Percentiles rank a stretch among this genome's conserved stretches.
These are phyloP conservation scores for Backusella mclennaniae DNA, from an alignment of 192 early-diverging fungal genomes.

Conservation along the genomic window DNA sequence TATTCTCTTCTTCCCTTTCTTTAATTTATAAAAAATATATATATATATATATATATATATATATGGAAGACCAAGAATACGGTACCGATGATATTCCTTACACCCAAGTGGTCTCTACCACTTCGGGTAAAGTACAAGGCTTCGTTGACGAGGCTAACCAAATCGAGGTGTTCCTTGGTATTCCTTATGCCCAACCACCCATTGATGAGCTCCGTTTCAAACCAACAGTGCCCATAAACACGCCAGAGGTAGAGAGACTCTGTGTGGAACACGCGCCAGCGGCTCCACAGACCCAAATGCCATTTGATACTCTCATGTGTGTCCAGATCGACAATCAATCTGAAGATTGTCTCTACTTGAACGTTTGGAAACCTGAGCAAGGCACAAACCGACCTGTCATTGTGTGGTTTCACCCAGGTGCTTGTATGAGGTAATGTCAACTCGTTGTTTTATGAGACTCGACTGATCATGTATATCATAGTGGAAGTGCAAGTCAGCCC, in stretches of 20 bases:
- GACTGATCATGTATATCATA: neutral
- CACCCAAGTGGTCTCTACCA: neutral
- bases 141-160: conserved; percentile 22
- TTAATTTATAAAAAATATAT: neutral
- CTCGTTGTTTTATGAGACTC: no score
- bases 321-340: conserved; percentile 29
- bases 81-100: neutral
- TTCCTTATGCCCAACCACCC: conserved; percentile 50
- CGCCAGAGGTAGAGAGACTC: neutral
- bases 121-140: conserved; percentile 11
- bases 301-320: conserved; percentile 33
- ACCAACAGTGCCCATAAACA: conserved; percentile 39
- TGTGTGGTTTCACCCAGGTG: conserved; percentile 62
- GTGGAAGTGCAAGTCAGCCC: conserved; percentile 33
- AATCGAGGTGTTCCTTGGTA: conserved; percentile 42
- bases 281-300: conserved; percentile 29
- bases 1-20: neutral
- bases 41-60: no score
- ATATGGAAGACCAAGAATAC: neutral
- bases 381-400: conserved; percentile 51
- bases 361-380: conserved; percentile 47
- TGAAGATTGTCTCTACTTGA: conserved; percentile 59
- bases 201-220: conserved; percentile 39
- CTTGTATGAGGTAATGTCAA: conserved; percentile 36
- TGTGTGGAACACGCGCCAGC: conserved; percentile 10